Base-by-base conservation (phyloP, 2,329 filamentous ascomycete species). In the Chaetomiaceae sp. region DNA sequence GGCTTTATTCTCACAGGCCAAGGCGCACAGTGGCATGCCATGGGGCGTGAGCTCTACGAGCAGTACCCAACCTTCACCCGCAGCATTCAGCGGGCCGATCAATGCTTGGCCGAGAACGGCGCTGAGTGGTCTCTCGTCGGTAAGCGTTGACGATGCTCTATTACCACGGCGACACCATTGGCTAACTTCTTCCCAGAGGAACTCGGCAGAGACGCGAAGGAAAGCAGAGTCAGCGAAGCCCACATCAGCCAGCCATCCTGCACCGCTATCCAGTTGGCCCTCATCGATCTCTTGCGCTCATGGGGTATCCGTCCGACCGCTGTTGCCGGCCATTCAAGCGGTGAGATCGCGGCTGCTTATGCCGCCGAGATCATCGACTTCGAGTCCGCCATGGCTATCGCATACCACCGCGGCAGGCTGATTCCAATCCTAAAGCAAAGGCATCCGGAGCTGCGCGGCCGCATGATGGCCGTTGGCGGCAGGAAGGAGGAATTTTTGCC, bases 1-100 rank as follows among this genome's bases (percentile, higher is more conserved):
- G 70, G 68, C n/a, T 73, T 71, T 58, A 67, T 74, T 38, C 73
- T 72, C 58, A 75, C 71, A 1, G 72, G 72, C 31, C 71, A 73
- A 53, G 71, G 71, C 43, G 68, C 72, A 11, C 69, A 72, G 39
- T 71, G 70, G 69, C 65, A 69, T 43, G 68, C 67, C 19, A 75
- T 75, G 72, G 72, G 72, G 7, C 67, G 69, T 6, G 71, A 74
- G 54, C 63, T 75, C 9, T 71, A 68, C 42, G 63, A 68, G 12
- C 66, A 65, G 23, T 72, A 72, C 53, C 69, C 70, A 0, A 58
- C 66, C 14, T 74, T 71, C 46, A 58, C 64, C 6, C 58, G 63
- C 7, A 66, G 68, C 29, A 65, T 74, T 6, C 64, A 70, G 38
- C 64, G 64, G 14, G 69, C 70, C 7, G 69, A 72, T 51, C 55